A percentile compares a stretch with the other conserved stretches of the same genome.
Evolutionary conservation across 352 stramenopile genomes (phyloP).

Genomic region (Phytopythium chamaehyphon): DNA sequence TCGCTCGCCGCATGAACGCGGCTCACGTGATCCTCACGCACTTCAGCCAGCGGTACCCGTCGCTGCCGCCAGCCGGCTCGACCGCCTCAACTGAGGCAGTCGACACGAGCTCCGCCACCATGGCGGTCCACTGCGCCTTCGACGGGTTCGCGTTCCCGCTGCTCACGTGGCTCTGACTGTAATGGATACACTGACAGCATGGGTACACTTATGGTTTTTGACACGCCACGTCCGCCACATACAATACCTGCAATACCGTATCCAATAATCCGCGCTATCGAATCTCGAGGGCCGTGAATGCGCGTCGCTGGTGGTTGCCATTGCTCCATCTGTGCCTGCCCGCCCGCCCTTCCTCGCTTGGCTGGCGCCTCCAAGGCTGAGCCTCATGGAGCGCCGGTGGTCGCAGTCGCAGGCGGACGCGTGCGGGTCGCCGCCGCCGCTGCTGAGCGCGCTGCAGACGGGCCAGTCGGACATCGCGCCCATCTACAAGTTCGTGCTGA

Average conservation of each 20-base stretch:
- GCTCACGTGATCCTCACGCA: conserved; percentile 93
- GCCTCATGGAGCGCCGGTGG: conserved; percentile 20
- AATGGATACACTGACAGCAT: too few relatives aligned
- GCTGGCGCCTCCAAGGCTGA: background rate
- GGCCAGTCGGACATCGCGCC: conserved; percentile 65
- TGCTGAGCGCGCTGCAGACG: conserved; percentile 64
- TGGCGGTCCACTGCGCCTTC: conserved; percentile 34
- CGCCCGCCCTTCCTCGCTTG: too few relatives aligned
- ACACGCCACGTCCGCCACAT: too few relatives aligned
- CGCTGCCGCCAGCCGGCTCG: conserved; percentile 28
- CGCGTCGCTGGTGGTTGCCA: too few relatives aligned
- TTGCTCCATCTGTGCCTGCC: too few relatives aligned
- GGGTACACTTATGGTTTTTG: too few relatives aligned
- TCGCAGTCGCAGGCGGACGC: conserved; percentile 45
- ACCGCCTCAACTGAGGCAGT: background rate
- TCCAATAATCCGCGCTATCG: too few relatives aligned
- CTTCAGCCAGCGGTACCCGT: conserved; percentile 87
- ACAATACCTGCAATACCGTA: too few relatives aligned
- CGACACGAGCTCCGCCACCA: too few relatives aligned
- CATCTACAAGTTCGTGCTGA: conserved; percentile 94
- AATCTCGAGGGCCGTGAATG: too few relatives aligned
- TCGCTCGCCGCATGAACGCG: conserved; percentile 77
- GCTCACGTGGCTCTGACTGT: conserved; percentile 10
- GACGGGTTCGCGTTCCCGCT: conserved; percentile 34
- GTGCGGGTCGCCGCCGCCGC: conserved; percentile 36